Percentiles rank a stretch among this genome's conserved stretches.
phyloP scores from a whole-genome alignment of 495 filamentous ascomycete genomes.

The Penicillium coprophilum region DNA sequence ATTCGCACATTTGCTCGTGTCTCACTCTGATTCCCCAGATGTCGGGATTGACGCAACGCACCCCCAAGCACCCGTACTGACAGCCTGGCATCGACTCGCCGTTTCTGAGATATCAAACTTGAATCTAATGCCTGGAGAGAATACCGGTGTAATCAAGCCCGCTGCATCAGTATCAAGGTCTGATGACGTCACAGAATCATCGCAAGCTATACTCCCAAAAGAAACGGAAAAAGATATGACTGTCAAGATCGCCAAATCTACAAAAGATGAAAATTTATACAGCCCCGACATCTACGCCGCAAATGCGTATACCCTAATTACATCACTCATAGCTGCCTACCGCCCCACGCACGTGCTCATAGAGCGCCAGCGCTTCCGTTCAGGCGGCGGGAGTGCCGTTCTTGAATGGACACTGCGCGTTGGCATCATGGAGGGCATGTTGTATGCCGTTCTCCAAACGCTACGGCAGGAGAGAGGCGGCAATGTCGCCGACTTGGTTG shows the following conservation, averaged over 20 bases:
- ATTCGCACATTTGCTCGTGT: slow-evolving; percentile 48
- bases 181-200: background rate
- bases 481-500: slow-evolving; percentile 19
- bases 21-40: background rate
- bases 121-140: background rate
- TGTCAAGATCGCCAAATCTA: background rate
- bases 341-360: slow-evolving; percentile 76
- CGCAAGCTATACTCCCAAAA: background rate
- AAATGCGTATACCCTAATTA: slow-evolving; percentile 63
- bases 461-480: slow-evolving; percentile 43
- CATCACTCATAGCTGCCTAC: slow-evolving; percentile 43
- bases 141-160: background rate
- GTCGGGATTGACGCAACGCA: background rate
- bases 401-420: slow-evolving; percentile 90
- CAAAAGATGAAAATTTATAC: slow-evolving; percentile 47
- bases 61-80: slow-evolving; percentile 18
- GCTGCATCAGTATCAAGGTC: background rate
- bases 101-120: slow-evolving; percentile 27
- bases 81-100: slow-evolving; percentile 40
- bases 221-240: background rate
- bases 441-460: slow-evolving; percentile 72
- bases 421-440: slow-evolving; percentile 86
- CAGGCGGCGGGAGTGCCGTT: slow-evolving; percentile 59
- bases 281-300: slow-evolving; percentile 56
- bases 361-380: slow-evolving; percentile 86